Evolutionary conservation across 805 yeast species (phyloP), one percentile per base, ranked within the genome.

Genomic region (Kurtzmaniella cleridarum): DNA sequence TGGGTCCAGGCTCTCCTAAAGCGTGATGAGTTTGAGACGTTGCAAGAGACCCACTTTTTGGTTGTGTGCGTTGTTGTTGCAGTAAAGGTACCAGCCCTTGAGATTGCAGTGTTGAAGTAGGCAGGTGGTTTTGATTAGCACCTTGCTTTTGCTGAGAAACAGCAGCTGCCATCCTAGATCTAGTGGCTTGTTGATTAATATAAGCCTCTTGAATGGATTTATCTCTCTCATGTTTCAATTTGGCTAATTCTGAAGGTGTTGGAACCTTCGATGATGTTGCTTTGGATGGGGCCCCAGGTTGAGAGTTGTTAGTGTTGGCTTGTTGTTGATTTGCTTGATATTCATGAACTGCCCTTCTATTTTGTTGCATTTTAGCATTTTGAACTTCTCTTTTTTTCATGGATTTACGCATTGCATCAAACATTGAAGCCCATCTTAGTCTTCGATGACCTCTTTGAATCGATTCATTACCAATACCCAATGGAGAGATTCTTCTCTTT

Each of bases 341-440:
- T 15, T 35, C 37, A 18, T 32, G 41, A 14, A 39, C 16, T 3
- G 42, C 43, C 32, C 58, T 45, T 29, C 34, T 36, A 24, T 57
- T 50, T 32, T 55, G 54, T 28, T 47, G 48, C 38, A 59, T 45
- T 43, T 65, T 65, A 3, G 71, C 62, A 8, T 53, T 46, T 3
- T 79, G 77, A 49, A 73, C 78, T 58, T 93, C 98, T 33, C 98
- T 73, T 57, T 90, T 90, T 49, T 87, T 79, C 82, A 90, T 87
- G 48, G 84, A 71, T 61, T 89, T 89, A 42, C 96, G 73, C 65
- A 93, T 82, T 1, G 95, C 96, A 56, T 93, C 98, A 66, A 93
- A 87, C 87, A 93, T 84, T 39, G 95, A 84, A 0, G 96, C 96
- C 97, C 97, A 93, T 47, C 98, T 75, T 42, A 91, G 68, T 39